Percentiles rank a stretch among this genome's conserved stretches.
Evolutionary conservation across 495 filamentous ascomycete species (phyloP).

Genomic region (Daldinia decipiens): DNA sequence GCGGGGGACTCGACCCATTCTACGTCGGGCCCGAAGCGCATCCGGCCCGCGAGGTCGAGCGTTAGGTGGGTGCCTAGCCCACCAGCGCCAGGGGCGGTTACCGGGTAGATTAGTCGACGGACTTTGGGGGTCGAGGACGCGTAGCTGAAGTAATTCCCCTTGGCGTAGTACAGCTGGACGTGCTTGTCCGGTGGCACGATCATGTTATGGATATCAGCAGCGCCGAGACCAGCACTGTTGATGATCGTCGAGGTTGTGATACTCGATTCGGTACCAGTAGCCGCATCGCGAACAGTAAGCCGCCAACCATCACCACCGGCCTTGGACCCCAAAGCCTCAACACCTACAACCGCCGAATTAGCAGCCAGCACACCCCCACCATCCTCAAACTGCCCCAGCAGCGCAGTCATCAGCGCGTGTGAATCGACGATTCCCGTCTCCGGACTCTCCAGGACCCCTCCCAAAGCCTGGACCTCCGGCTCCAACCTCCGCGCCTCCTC

Average conservation of each 20-base stretch:
- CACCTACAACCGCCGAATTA: constrained; percentile 66
- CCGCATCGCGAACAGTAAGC: constrained; percentile 55
- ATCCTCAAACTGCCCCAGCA: constrained; percentile 80
- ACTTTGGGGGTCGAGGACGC: constrained; percentile 70
- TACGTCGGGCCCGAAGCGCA: constrained; percentile 95
- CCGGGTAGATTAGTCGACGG: constrained; percentile 85
- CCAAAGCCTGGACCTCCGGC: constrained; percentile 76
- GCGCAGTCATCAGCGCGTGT: constrained; percentile 81
- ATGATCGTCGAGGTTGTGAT: constrained; percentile 81
- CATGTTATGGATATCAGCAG: constrained; percentile 82
- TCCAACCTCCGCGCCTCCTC: constrained; percentile 72
- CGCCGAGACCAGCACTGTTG: constrained; percentile 86
- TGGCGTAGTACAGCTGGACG: constrained; percentile 79
- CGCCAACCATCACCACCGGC: constrained; percentile 60
- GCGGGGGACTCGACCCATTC: constrained; percentile 77
- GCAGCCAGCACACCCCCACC: constrained; percentile 78
- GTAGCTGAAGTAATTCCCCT: constrained; percentile 96
- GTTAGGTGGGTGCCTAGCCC: constrained; percentile 95
- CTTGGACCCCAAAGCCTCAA: constrained; percentile 60
- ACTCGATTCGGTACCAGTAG: constrained; percentile 57
- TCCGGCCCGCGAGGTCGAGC: constrained; percentile 82
- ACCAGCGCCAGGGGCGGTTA: constrained; percentile 78
- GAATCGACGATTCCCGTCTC: constrained; percentile 92
- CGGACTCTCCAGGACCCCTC: constrained; percentile 81
- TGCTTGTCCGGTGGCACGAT: constrained; percentile 71